Evolutionary conservation across 257 asterid genomes (phyloP).

Genomic region (Solanum acaule): DNA sequence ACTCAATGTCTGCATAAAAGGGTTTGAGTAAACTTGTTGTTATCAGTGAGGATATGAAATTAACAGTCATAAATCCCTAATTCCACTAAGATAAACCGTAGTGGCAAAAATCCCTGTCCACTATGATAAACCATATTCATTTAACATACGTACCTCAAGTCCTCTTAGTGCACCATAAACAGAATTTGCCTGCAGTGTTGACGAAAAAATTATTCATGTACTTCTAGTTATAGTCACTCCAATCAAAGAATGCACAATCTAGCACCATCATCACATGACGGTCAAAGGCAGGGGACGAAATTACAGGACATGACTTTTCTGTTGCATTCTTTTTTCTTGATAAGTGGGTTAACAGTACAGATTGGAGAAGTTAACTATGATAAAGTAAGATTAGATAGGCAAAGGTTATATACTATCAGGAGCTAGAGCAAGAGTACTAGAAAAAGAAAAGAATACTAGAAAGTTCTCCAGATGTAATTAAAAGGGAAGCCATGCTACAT

Average conservation of each 20-base stretch:
- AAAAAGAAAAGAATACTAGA: no score
- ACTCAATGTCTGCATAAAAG: constrained; percentile 56
- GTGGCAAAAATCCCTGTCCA: neutral
- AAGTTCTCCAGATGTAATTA: neutral
- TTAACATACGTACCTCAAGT: constrained; percentile 54
- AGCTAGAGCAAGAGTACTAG: neutral
- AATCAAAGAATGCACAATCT: neutral
- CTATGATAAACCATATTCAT: neutral
- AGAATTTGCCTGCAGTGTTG: constrained; percentile 62
- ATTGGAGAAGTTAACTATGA: neutral
- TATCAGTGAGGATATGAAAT: neutral
- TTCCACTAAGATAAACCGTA: neutral
- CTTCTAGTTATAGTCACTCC: neutral
- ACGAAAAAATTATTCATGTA: neutral
- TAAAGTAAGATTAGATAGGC: neutral
- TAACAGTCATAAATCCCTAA: neutral
- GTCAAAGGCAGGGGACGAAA: neutral
- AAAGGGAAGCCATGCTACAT: neutral
- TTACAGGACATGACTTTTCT: neutral
- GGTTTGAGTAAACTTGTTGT: neutral
- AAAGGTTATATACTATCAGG: neutral
- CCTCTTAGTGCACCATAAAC: constrained; percentile 84
- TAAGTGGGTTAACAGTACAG: neutral
- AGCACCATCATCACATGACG: neutral
- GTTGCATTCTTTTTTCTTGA: neutral